These are phyloP conservation scores for Chrysoporthe puriensis DNA, from an alignment of 2,329 filamentous ascomycete genomes.

Conservation along the genomic window DNA sequence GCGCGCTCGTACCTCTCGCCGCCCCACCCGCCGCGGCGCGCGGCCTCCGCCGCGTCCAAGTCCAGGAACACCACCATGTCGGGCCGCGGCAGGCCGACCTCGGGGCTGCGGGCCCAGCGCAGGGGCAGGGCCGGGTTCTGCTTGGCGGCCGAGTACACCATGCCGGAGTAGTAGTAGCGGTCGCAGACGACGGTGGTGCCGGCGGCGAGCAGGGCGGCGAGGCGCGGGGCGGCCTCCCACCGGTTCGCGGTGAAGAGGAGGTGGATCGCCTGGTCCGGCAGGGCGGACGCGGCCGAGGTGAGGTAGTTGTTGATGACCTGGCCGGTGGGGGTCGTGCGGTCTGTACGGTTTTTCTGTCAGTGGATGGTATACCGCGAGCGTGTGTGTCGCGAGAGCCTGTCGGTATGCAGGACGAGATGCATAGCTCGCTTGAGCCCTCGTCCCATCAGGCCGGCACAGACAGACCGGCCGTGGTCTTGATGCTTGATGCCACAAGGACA, in stretches of 20 bases:
- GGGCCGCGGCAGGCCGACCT: conserved; percentile 83
- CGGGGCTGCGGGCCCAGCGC: conserved; percentile 81
- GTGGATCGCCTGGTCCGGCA: conserved; percentile 83
- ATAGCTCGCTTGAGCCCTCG: not conserved
- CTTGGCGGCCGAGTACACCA: conserved; percentile 92
- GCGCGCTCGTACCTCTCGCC: conserved; percentile 85
- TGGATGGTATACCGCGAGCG: not conserved
- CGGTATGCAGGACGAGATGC: not conserved
- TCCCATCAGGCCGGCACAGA: not conserved
- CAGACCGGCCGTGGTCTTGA: no score
- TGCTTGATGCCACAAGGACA: not conserved
- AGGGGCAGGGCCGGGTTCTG: conserved; percentile 70
- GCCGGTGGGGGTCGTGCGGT: conserved; percentile 82
- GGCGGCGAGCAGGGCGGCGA: conserved; percentile 56
- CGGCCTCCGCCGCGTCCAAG: conserved; percentile 73
- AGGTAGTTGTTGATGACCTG: conserved; percentile 86
- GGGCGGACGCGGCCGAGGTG: conserved; percentile 70
- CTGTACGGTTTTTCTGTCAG: conserved; percentile 45
- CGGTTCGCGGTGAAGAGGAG: conserved; percentile 88
- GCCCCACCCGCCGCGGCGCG: conserved; percentile 82
- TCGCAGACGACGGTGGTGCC: conserved; percentile 84
- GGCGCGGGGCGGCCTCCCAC: conserved; percentile 72
- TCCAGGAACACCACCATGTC: conserved; percentile 89
- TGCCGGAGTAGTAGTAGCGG: conserved; percentile 92
- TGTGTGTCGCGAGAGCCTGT: no score